A percentile compares a stretch with the other conserved stretches of the same genome.
These are phyloP conservation scores for Imleria badia DNA, from an alignment of 768 basidiomycete genomes.

Conservation along the genomic window DNA sequence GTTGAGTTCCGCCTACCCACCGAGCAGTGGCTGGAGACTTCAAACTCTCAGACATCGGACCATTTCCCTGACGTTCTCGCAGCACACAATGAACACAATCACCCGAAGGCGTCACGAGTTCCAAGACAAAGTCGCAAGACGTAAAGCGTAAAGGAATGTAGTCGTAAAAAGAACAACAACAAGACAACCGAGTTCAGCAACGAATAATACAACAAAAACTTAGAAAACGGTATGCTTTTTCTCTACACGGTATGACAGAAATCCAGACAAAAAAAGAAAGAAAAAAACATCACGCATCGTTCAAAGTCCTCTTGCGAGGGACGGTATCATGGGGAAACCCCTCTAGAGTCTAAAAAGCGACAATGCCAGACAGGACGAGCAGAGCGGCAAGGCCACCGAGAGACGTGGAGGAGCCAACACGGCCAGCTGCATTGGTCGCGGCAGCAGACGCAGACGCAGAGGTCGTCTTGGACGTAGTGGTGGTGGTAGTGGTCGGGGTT, in stretches of 20 bases:
- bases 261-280: background rate
- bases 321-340: slow-evolving; percentile 4
- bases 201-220: slow-evolving; percentile 23
- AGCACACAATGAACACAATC: background rate
- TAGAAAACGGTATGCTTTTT: background rate
- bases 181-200: background rate
- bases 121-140: background rate
- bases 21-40: no score
- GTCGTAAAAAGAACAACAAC: background rate
- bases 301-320: background rate
- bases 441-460: slow-evolving; percentile 16
- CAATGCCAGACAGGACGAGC: slow-evolving; percentile 21
- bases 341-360: slow-evolving; percentile 24
- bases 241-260: slow-evolving; percentile 2
- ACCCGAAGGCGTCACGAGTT: background rate
- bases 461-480: slow-evolving; percentile 32
- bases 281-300: slow-evolving; percentile 4
- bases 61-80: no score
- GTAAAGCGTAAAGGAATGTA: background rate
- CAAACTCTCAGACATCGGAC: no score
- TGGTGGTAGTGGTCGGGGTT: slow-evolving; percentile 30
- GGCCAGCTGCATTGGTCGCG: slow-evolving; percentile 19
- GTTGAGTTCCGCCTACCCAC: no score
- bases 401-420: slow-evolving; percentile 21
- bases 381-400: slow-evolving; percentile 19